Evolutionary conservation across 352 stramenopile species (phyloP).

Genomic region (Phytophthora palmivora): DNA sequence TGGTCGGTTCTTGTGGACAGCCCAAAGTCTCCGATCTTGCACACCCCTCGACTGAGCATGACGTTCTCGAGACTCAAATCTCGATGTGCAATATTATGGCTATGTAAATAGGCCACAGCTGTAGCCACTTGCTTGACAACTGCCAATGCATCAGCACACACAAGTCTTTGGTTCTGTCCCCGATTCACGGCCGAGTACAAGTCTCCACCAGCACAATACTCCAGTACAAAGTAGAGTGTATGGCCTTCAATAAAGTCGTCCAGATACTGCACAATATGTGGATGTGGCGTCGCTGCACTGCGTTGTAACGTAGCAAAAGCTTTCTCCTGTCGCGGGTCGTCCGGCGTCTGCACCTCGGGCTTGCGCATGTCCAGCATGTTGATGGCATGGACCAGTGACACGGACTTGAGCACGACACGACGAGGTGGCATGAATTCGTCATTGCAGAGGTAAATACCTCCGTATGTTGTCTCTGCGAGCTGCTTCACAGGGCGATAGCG

Average conservation of each 20-base stretch:
- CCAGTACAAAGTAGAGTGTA: constrained; percentile 58
- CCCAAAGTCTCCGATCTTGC: constrained; percentile 60
- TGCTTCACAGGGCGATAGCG: constrained; percentile 42
- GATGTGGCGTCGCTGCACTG: constrained; percentile 27
- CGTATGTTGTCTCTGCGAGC: constrained; percentile 60
- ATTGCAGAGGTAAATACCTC: constrained; percentile 55
- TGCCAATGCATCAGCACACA: constrained; percentile 15
- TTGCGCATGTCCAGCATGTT: constrained; percentile 30
- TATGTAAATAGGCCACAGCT: constrained; percentile 36
- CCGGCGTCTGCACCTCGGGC: constrained; percentile 25
- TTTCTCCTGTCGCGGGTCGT: constrained; percentile 60
- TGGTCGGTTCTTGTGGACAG: constrained; percentile 31
- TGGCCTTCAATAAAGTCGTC: constrained; percentile 55
- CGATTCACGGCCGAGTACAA: constrained; percentile 37
- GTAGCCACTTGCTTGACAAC: constrained; percentile 36
- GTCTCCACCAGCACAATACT: constrained; percentile 45
- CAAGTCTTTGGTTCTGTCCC: constrained; percentile 22
- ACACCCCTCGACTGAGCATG: constrained; percentile 35
- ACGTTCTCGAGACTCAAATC: constrained; percentile 58
- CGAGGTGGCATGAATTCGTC: constrained; percentile 30
- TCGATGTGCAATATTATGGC: constrained; percentile 36
- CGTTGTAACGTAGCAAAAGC: constrained; percentile 41
- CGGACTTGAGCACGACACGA: constrained; percentile 58
- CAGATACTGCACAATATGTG: constrained; percentile 53
- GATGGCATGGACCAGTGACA: constrained; percentile 49